Base-by-base conservation (phyloP, 1,139 yeast genomes). In the Taphrina populina region DNA sequence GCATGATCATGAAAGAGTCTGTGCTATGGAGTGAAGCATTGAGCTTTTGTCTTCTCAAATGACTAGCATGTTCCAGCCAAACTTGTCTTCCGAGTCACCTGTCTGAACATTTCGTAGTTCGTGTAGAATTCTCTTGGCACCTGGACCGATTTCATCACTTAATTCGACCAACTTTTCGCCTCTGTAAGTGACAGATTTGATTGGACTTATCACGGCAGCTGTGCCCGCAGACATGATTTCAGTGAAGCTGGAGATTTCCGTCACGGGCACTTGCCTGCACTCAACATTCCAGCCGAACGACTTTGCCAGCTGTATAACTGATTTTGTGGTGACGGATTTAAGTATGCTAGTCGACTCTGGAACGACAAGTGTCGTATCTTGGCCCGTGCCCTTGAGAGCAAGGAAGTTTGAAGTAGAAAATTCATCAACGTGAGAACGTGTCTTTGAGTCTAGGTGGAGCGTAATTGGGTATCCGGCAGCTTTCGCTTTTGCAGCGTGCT, bases 271-370 rank as follows among this genome's bases (percentile, higher is more conserved):
- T 6, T 41, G 49, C n/a, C 58, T 32, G 32, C 54, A 39, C 15
- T 46, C 58, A 13, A 54, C 58, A 11, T 35, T 39, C 58, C 58
- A 54, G 26, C 58, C 55, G 21, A 47, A 46, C 10, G 53, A 46
- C 35, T 46, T 27, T n/a, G 55, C 58, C 3, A 54, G 41, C 37
- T 54, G 40, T 10, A 47, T 39, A 20, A 54, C 45, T n/a, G 49
- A 54, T 29, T 54, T 54, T 10, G 58, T 54, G 2, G 58, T 54
- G n/a, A 54, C 54, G 7, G 58, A 54, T 33, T 46, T 47, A 39
- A 54, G 58, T 15, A 54, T 54, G 19, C 57, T 52, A 8, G 53
- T 37, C 15, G 54, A 46, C 24, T 54, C 58, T 19, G 58, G 58
- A 10, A 54, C 58, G 13, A 54, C 54, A 8, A 54, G 49, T 3